Evolutionary conservation across 192 early-diverging fungal species (phyloP), one percentile per base, ranked within the genome.

Genomic region (Linnemannia elongata): DNA sequence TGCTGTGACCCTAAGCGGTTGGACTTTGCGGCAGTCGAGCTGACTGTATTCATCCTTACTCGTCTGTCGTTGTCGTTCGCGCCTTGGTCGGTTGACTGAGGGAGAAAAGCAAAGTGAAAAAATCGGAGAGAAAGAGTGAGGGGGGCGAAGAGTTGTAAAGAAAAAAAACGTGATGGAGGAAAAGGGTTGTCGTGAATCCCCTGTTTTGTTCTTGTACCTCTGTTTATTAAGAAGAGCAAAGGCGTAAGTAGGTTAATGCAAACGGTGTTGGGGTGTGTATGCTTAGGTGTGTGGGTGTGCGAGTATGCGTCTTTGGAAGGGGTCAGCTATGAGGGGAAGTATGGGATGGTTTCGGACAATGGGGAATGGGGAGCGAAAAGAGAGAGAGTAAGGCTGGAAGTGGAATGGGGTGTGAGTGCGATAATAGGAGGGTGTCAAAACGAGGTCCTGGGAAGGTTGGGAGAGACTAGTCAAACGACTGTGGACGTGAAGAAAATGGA

Each of bases 31-130:
- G 70, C 74, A 45, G 66, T 27, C 20, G 47, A 63, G 27, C 55
- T 74, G 47, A 69, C 60, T 1, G 79, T 81, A 47, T 81, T 81
- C 80, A 81, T 81, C 68, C 77, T 78, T 78, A 20, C 22, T 22
- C 63, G 72, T 12, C 54, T 42, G 33, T 52, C 72, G 45, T 42
- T 71, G 20, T 35, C 42, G 44, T 66, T 39, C 20, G 30, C 47
- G 75, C 39, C 49, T 41, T 41, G 57, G 57, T 42, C 30, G 54
- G 38, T 66, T 66, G 39, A 39, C n/a, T 27, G n/a, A 68, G 55
- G 41, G 27, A 9, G 27, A 66, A 60, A 66, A 33, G 18, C 1
- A 22, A 52, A 52, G n/a, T 52, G 49, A 52, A 20, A 20, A 49
- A 52, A 20, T 52, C 5, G 49, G 6, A 18, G 49, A 52, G 18